Evolutionary conservation across 345 rosid species (phyloP), one percentile per base, ranked within the genome.

Genomic region (Cardiospermum halicacabum): DNA sequence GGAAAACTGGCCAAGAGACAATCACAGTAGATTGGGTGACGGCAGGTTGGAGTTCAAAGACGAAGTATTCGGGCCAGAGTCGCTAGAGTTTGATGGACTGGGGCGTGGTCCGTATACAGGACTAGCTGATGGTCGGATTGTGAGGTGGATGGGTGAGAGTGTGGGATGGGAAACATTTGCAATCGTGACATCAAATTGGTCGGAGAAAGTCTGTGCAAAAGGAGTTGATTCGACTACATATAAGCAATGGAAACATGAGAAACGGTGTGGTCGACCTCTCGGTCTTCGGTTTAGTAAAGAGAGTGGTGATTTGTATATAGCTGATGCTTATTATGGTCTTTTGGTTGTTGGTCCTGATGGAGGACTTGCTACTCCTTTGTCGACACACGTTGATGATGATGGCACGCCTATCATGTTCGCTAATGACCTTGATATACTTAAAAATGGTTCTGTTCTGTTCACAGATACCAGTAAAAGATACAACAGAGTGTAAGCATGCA

Each of bases 201-300:
- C 93, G 53, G 90, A 85, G 80, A 78, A 84, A 75, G 56, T 70
- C 26, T 91, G 96, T 32, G 83, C 69, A 8, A 84, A 77, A 75
- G 97, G 99, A 5, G 87, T 81, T 7, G 88, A 95, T 67, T 91
- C 99, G 45, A 89, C 97, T 15, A 91, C 96, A 28, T 32, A 74
- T 1, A 91, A 84, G 87, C 99, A 95, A 69, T 91, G 96, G 96
- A 91, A 82, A 75, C 80, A 85, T 3, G 97, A 95, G 96, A 91
- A 80, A 71, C 59, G 39, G 45, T 91, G 97, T 26, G 96, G 97
- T 16, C 70, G 97, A 57, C 99, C 97, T 1, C 88, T 95, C 2
- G 97, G 99, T 28, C 73, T 95, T 31, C 68, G 99, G 68, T 95
- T 91, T 72, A 62, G 84, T 78, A 78, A 83, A 65, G 64, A 75